phyloP scores from a whole-genome alignment of 78 protist genomes.

The Dictyostelium purpureum region DNA sequence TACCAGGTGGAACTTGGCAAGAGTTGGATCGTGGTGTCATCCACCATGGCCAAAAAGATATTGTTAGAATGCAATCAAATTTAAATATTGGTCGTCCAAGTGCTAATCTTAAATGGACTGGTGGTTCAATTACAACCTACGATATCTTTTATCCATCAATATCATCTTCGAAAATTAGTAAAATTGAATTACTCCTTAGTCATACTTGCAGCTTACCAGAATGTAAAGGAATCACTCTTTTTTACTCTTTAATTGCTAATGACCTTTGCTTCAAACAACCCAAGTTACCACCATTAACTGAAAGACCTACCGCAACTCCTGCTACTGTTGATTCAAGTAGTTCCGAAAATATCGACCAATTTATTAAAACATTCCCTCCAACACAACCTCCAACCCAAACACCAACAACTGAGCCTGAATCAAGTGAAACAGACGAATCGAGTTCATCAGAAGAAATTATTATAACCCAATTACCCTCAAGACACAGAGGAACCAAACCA shows the following conservation, averaged over 20 bases:
- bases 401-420: neutral
- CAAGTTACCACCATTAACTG: neutral
- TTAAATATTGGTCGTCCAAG: slow-evolving; percentile 1
- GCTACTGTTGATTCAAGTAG: no score
- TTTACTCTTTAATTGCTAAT: slow-evolving; percentile 10
- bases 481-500: no score
- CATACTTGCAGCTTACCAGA: neutral
- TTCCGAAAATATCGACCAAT: no score
- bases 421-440: no score
- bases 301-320: no score
- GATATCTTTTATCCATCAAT: slow-evolving; percentile 1
- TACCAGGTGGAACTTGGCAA: slow-evolving; percentile 13
- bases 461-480: neutral
- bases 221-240: slow-evolving; percentile 1
- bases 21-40: neutral
- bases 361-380: no score
- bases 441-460: no score
- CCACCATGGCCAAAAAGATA: neutral
- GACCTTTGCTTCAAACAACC: neutral
- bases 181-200: neutral
- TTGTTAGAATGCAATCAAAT: neutral
- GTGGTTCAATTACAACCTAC: neutral
- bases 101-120: slow-evolving; percentile 7
- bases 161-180: neutral
- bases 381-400: neutral